Evolutionary conservation across 306 rosid species (phyloP).

Genomic region (apple (Malus domestica)): DNA sequence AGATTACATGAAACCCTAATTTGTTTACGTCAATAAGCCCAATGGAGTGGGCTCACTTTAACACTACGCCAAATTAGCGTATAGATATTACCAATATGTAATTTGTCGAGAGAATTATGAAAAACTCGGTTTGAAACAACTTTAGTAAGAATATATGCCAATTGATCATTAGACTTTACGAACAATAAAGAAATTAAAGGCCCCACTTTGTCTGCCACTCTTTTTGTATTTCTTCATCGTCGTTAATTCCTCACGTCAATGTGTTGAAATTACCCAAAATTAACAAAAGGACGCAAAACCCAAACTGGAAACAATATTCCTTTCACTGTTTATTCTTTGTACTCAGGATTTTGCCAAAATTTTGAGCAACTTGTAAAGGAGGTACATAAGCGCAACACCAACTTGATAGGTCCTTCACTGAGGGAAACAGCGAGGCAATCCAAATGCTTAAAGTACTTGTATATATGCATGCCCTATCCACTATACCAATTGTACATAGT

Average conservation of each 20-base stretch:
- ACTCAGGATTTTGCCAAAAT: conserved; percentile 8
- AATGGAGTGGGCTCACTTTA: too few species aligned
- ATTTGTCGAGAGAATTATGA: too few species aligned
- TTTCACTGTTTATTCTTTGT: neutral
- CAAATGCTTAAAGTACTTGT: neutral
- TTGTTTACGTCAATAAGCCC: too few species aligned
- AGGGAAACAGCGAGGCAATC: conserved; percentile 24
- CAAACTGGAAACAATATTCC: conserved; percentile 2
- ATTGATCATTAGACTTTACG: too few species aligned
- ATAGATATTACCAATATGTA: too few species aligned
- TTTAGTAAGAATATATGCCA: too few species aligned
- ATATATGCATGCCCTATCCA: conserved; percentile 6
- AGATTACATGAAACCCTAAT: too few species aligned
- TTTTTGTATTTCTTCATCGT: neutral
- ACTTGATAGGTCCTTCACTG: neutral
- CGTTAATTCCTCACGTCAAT: neutral
- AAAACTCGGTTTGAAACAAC: too few species aligned
- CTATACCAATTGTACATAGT: neutral
- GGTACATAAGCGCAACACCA: neutral
- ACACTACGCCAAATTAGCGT: too few species aligned
- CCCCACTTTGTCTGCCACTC: too few species aligned
- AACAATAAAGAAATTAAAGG: too few species aligned
- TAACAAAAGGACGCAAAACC: neutral
- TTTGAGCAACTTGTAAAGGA: conserved; percentile 10
- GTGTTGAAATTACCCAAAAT: neutral